Conservation (phyloP, 2,329 filamentous ascomycete species). For the Aspergillus tubingensis region DNA sequence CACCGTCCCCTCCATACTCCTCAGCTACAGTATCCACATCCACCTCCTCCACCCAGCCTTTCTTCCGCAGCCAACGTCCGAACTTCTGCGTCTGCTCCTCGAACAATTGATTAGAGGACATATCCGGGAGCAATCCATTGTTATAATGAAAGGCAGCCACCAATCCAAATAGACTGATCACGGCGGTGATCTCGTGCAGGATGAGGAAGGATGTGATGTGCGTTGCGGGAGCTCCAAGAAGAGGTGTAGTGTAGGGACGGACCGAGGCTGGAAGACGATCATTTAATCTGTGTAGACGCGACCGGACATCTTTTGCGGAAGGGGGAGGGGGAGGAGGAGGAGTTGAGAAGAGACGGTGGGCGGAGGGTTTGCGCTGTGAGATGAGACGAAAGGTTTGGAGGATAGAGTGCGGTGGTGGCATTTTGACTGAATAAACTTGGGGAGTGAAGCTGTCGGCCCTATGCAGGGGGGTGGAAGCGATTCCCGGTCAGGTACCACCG, state of each 20-base stretch:
- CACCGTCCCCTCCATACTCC: slow-evolving; percentile 29
- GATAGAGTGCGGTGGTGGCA: neutral
- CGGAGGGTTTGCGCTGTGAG: slow-evolving; percentile 13
- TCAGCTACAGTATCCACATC: slow-evolving; percentile 48
- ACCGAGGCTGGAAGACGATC: slow-evolving; percentile 65
- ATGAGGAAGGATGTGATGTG: slow-evolving; percentile 85
- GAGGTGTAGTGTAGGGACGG: slow-evolving; percentile 66
- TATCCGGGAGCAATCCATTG: slow-evolving; percentile 65
- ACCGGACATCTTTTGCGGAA: slow-evolving; percentile 26
- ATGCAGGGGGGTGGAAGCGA: too few species aligned
- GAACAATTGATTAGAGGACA: slow-evolving; percentile 38
- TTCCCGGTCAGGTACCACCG: neutral
- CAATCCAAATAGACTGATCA: slow-evolving; percentile 75
- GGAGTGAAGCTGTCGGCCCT: too few species aligned
- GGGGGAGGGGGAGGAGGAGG: slow-evolving; percentile 13
- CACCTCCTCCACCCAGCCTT: slow-evolving; percentile 70
- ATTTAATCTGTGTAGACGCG: slow-evolving; percentile 40
- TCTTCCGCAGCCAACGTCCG: slow-evolving; percentile 73
- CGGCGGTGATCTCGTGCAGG: slow-evolving; percentile 87
- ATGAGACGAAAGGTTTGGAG: slow-evolving; percentile 11
- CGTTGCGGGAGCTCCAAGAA: slow-evolving; percentile 75
- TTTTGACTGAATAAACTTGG: neutral
- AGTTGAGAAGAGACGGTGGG: slow-evolving; percentile 23
- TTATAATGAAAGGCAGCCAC: slow-evolving; percentile 79
- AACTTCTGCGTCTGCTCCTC: slow-evolving; percentile 70